Evolutionary conservation across 192 early-diverging fungal genomes (phyloP).

Genomic region (Geosiphon pyriformis): DNA sequence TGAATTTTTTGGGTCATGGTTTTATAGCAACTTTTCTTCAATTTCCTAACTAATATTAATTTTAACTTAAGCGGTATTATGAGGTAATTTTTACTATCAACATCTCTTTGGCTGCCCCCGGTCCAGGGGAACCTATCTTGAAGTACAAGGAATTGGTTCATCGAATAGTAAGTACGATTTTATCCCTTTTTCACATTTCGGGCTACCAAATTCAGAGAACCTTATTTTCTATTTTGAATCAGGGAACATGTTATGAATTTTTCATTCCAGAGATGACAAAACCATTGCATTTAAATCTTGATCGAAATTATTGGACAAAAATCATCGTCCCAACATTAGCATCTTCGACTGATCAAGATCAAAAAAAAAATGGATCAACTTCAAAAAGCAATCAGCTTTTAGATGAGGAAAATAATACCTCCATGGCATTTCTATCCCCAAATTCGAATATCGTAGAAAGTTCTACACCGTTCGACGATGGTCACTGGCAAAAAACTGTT

Average conservation of each 20-base stretch:
- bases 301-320: not conserved
- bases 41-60: not conserved
- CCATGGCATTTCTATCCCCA: not conserved
- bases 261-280: not conserved
- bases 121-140: constrained; percentile 6
- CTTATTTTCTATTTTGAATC: not conserved
- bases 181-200: not conserved
- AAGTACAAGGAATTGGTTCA: not conserved
- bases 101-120: not conserved
- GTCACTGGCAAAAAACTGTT: not conserved
- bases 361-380: not conserved
- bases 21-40: not conserved
- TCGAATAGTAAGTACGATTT: constrained; percentile 15
- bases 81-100: not conserved
- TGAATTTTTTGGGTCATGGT: not conserved
- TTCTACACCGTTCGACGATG: too few relatives aligned
- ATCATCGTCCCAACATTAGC: not conserved
- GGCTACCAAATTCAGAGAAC: not conserved
- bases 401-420: not conserved
- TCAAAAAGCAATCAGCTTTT: not conserved
- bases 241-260: constrained; percentile 16
- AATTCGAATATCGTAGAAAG: not conserved
- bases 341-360: not conserved
- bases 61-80: constrained; percentile 7
- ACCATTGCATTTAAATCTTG: not conserved